These are phyloP conservation scores for Periconia sp. DNA, from an alignment of 2,329 filamentous ascomycete genomes.

Conservation along the genomic window DNA sequence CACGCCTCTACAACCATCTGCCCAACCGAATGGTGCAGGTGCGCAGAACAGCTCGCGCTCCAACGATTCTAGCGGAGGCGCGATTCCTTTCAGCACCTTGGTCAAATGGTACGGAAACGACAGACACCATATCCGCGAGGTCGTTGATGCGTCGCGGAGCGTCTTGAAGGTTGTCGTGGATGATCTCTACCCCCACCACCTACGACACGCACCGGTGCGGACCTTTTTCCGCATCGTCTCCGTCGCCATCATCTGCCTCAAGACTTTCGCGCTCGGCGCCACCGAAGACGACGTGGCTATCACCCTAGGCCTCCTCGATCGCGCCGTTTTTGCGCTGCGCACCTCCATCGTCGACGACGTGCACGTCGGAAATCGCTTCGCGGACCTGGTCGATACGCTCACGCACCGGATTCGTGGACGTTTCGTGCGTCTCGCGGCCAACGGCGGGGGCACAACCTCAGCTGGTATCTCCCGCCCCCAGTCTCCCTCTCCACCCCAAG, in stretches of 20 bases:
- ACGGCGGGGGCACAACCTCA: conserved; percentile 42
- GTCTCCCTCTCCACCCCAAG: conserved; percentile 23
- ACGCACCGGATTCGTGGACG: conserved; percentile 73
- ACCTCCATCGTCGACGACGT: conserved; percentile 83
- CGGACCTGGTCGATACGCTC: conserved; percentile 77
- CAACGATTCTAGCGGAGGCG: conserved; percentile 25
- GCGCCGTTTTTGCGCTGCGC: conserved; percentile 71
- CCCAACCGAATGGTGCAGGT: conserved; percentile 27
- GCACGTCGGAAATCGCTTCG: conserved; percentile 81
- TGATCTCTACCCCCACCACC: conserved; percentile 72
- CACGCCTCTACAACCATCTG: conserved; percentile 48
- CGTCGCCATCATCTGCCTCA: conserved; percentile 81
- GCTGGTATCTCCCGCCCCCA: conserved; percentile 42
- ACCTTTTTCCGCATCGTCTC: conserved; percentile 87
- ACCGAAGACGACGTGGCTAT: conserved; percentile 76
- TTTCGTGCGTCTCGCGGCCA: conserved; percentile 63
- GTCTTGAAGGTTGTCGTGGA: conserved; percentile 77
- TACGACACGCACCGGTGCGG: conserved; percentile 79
- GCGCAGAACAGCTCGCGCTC: conserved; percentile 9
- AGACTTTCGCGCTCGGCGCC: conserved; percentile 79
- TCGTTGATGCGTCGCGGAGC: conserved; percentile 75
- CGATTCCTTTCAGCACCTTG: conserved; percentile 50
- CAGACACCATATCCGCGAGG: conserved; percentile 65
- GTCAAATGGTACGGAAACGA: conserved; percentile 60
- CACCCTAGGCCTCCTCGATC: conserved; percentile 74